phyloP scores from a whole-genome alignment of 2,329 filamentous ascomycete species.

The Pseudocercospora fuligena region DNA sequence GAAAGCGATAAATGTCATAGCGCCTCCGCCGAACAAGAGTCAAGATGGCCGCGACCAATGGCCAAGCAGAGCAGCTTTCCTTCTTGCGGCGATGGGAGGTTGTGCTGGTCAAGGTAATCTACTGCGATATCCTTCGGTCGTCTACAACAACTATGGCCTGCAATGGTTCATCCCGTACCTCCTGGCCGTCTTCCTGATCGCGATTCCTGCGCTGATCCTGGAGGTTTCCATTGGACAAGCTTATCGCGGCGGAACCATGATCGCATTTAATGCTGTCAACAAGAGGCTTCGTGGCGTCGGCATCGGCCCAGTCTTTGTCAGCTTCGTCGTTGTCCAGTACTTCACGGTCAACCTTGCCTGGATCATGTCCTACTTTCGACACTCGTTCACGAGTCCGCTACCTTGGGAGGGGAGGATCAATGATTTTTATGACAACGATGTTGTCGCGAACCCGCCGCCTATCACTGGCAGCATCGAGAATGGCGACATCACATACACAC shows the following conservation, averaged over 20 bases:
- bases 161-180: background rate
- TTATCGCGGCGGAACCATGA: background rate
- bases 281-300: background rate
- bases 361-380: background rate
- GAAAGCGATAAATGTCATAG: background rate
- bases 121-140: background rate
- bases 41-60: background rate
- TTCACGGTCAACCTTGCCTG: background rate
- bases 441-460: background rate
- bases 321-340: background rate
- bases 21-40: background rate
- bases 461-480: background rate
- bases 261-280: background rate
- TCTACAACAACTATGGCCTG: background rate
- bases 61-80: background rate
- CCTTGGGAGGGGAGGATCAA: background rate
- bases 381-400: background rate
- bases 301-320: background rate
- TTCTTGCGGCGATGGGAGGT: background rate
- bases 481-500: background rate
- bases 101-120: background rate
- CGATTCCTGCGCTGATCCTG: background rate
- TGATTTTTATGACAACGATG: background rate
- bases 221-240: background rate
- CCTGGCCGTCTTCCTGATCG: background rate